A percentile compares a stretch with the other conserved stretches of the same genome.
Conservation (phyloP, 345 rosid genomes). For the Murraya paniculata region DNA sequence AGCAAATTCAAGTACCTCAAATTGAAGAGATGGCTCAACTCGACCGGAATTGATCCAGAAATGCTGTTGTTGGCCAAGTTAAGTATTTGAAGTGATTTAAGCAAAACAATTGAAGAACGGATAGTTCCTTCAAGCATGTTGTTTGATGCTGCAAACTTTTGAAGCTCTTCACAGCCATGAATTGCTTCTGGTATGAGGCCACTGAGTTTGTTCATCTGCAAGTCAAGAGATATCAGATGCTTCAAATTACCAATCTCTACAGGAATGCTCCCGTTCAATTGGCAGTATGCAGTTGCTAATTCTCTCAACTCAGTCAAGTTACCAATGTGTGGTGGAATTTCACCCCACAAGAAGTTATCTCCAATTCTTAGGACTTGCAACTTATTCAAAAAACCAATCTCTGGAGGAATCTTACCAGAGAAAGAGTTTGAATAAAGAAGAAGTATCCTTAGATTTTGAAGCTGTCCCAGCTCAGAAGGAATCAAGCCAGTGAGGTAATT, state of each 20-base stretch:
- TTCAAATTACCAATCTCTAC: constrained; percentile 63
- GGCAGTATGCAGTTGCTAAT: constrained; percentile 60
- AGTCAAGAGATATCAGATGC: constrained; percentile 39
- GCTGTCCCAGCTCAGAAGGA: constrained; percentile 64
- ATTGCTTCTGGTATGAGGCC: constrained; percentile 66
- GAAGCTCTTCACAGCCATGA: constrained; percentile 43
- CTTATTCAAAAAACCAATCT: constrained; percentile 51
- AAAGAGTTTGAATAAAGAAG: constrained; percentile 64
- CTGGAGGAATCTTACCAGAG: constrained; percentile 65
- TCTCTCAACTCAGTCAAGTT: constrained; percentile 59
- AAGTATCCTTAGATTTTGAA: constrained; percentile 53
- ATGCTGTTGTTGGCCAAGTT: constrained; percentile 77
- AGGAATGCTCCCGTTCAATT: constrained; percentile 75
- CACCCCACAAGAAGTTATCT: constrained; percentile 54
- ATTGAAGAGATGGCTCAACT: constrained; percentile 50
- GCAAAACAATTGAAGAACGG: constrained; percentile 51
- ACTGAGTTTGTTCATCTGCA: constrained; percentile 57
- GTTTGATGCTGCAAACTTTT: constrained; percentile 47
- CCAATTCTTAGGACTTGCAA: constrained; percentile 70
- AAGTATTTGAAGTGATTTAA: constrained; percentile 47
- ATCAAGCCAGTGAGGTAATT: constrained; percentile 58
- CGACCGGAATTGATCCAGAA: constrained; percentile 59
- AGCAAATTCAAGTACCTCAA: constrained; percentile 55
- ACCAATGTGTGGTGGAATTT: constrained; percentile 50
- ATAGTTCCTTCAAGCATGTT: constrained; percentile 71